These are phyloP conservation scores for Trametes coccinea DNA, from an alignment of 768 basidiomycete species.

Conservation along the genomic window DNA sequence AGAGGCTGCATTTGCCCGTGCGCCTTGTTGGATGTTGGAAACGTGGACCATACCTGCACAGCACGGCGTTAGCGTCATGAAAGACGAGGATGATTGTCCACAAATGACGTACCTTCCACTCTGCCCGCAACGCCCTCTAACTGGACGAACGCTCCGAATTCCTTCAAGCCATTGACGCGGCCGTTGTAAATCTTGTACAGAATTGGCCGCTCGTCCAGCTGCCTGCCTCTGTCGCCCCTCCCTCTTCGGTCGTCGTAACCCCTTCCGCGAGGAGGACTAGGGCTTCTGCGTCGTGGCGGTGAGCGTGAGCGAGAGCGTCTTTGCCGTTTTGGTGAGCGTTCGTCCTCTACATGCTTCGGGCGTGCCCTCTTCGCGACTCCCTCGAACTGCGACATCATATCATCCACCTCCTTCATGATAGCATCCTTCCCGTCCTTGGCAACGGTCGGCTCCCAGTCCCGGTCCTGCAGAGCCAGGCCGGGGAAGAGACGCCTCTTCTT, in stretches of 20 bases:
- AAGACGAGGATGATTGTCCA: neutral
- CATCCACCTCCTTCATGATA: conserved; percentile 86
- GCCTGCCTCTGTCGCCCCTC: conserved; percentile 38
- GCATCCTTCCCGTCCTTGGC: conserved; percentile 59
- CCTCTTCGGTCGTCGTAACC: conserved; percentile 44
- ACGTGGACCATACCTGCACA: conserved; percentile 92
- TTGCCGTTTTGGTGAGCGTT: conserved; percentile 56
- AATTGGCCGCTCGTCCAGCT: conserved; percentile 79
- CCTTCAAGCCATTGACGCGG: conserved; percentile 80
- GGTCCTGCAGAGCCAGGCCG: conserved; percentile 80
- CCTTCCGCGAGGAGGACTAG: conserved; percentile 61
- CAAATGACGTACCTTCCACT: conserved; percentile 71
- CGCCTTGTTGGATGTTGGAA: conserved; percentile 84
- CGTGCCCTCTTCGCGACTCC: conserved; percentile 64
- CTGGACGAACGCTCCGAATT: conserved; percentile 94
- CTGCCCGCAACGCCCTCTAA: conserved; percentile 86
- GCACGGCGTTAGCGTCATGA: neutral
- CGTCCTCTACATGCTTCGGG: conserved; percentile 41
- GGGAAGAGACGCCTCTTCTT: conserved; percentile 87
- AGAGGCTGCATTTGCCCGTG: conserved; percentile 81
- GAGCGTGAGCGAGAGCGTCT: conserved; percentile 49
- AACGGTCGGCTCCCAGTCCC: conserved; percentile 58
- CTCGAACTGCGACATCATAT: conserved; percentile 78
- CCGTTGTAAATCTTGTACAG: conserved; percentile 95
- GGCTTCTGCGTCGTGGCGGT: conserved; percentile 45